Conservation (phyloP, 2,329 filamentous ascomycete genomes). For the Tetracladium maxilliforme region DNA sequence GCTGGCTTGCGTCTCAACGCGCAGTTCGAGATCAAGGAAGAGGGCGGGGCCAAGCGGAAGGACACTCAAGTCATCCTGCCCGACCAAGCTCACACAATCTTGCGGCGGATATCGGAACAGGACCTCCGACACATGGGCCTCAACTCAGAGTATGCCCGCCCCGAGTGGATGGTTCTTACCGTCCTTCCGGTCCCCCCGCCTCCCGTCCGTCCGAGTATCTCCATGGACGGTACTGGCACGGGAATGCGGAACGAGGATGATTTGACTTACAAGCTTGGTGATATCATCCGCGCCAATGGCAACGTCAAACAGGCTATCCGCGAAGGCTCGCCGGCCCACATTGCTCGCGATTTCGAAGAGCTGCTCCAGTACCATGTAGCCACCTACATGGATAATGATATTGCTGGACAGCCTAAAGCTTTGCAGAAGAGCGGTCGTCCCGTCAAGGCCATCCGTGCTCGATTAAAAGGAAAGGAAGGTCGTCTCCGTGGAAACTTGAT, state of each 20-base stretch:
- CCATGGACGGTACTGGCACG: constrained; percentile 84
- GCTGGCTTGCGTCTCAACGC: constrained; percentile 69
- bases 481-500: constrained; percentile 96
- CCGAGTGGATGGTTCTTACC: constrained; percentile 96
- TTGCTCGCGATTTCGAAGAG: constrained; percentile 79
- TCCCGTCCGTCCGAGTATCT: constrained; percentile 90
- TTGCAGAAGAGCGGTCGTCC: constrained; percentile 94
- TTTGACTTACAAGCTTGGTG: constrained; percentile 96
- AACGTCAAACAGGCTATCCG: constrained; percentile 85
- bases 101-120: constrained; percentile 68
- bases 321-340: constrained; percentile 83
- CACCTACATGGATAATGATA: constrained; percentile 99
- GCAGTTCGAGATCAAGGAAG: constrained; percentile 63
- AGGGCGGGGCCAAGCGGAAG: constrained; percentile 50
- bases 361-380: constrained; percentile 95
- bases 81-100: constrained; percentile 70
- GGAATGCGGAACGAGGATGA: constrained; percentile 96
- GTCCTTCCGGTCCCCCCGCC: constrained; percentile 91
- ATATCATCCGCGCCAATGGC: constrained; percentile 94
- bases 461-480: constrained; percentile 97
- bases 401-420: constrained; percentile 85
- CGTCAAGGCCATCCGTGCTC: constrained; percentile 90
- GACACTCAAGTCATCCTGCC: constrained; percentile 77
- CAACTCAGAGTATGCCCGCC: constrained; percentile 87
- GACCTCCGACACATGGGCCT: constrained; percentile 80